Conservation (phyloP, 768 basidiomycete species). For the Lactarius akahatsu region DNA sequence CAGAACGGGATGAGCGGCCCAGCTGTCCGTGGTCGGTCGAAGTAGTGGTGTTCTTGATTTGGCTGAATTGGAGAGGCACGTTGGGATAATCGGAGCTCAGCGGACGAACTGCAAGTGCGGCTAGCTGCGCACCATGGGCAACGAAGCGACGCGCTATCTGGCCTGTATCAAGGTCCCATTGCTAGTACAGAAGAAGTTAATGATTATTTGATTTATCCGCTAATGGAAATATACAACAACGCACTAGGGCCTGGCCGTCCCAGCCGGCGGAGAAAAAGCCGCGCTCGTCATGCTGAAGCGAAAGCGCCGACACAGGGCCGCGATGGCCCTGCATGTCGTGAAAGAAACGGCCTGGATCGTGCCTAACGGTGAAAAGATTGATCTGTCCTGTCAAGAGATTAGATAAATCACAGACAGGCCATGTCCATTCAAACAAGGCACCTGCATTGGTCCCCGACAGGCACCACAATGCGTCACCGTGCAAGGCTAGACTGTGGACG, state of each 20-base stretch:
- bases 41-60: conserved; percentile 15
- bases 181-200: conserved; percentile 47
- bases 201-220: conserved; percentile 9
- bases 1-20: conserved; percentile 9
- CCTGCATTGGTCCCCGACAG: conserved; percentile 82
- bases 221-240: conserved; percentile 35
- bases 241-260: conserved; percentile 86
- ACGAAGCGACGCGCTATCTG: conserved; percentile 72
- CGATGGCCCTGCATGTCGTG: conserved; percentile 75
- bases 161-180: conserved; percentile 98
- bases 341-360: conserved; percentile 79
- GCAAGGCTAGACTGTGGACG: conserved; percentile 88
- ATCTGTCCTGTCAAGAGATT: conserved; percentile 74
- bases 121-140: conserved; percentile 81
- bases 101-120: conserved; percentile 77
- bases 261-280: conserved; percentile 89
- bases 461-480: conserved; percentile 91
- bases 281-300: conserved; percentile 78
- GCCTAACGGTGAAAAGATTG: conserved; percentile 89
- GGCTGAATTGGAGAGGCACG: conserved; percentile 29
- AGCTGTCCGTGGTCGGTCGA: conserved; percentile 12
- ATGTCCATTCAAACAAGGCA: conserved; percentile 35
- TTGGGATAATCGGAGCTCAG: conserved; percentile 38
- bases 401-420: conserved; percentile 19
- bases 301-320: conserved; percentile 82